phyloP scores from a whole-genome alignment of 2,329 filamentous ascomycete genomes.

The Exophiala calicioides region DNA sequence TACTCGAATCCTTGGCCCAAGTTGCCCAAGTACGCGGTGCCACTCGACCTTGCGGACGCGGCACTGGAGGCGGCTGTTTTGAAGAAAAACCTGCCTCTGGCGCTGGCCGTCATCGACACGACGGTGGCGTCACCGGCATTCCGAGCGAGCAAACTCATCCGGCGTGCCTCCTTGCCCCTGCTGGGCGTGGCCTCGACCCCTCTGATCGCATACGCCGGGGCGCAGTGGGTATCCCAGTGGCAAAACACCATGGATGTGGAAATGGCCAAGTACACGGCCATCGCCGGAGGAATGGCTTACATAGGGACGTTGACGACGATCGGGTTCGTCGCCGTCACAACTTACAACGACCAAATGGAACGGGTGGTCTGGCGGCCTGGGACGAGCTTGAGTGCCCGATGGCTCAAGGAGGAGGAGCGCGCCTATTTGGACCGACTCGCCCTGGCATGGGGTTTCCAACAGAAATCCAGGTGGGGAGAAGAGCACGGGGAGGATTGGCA shows the following conservation, averaged over 20 bases:
- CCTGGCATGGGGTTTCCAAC: slow-evolving; percentile 87
- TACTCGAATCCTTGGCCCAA: slow-evolving; percentile 68
- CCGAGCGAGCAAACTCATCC: slow-evolving; percentile 45
- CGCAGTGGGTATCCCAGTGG: slow-evolving; percentile 60
- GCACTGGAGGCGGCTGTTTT: slow-evolving; percentile 80
- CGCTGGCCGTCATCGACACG: slow-evolving; percentile 74
- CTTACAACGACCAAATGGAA: slow-evolving; percentile 91
- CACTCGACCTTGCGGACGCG: slow-evolving; percentile 66
- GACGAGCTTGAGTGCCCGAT: slow-evolving; percentile 75
- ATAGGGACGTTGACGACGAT: slow-evolving; percentile 77
- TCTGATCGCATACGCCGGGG: slow-evolving; percentile 59
- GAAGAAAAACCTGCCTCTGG: slow-evolving; percentile 73
- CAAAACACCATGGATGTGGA: slow-evolving; percentile 76
- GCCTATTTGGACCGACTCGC: slow-evolving; percentile 84
- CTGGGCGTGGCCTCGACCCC: slow-evolving; percentile 41
- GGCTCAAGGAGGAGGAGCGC: slow-evolving; percentile 87
- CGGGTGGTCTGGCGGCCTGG: slow-evolving; percentile 88
- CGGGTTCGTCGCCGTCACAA: slow-evolving; percentile 80
- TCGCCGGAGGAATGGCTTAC: slow-evolving; percentile 81
- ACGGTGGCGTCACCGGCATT: slow-evolving; percentile 48
- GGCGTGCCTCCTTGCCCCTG: slow-evolving; percentile 43
- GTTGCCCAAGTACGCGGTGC: slow-evolving; percentile 69
- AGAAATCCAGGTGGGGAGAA: slow-evolving; percentile 76
- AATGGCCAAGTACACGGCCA: slow-evolving; percentile 74
- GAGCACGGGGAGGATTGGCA: slow-evolving; percentile 93